Evolutionary conservation across 1,284 basidiomycete species (phyloP), one percentile per base, ranked within the genome.

Genomic region (Cryptococcus deneoformans): DNA sequence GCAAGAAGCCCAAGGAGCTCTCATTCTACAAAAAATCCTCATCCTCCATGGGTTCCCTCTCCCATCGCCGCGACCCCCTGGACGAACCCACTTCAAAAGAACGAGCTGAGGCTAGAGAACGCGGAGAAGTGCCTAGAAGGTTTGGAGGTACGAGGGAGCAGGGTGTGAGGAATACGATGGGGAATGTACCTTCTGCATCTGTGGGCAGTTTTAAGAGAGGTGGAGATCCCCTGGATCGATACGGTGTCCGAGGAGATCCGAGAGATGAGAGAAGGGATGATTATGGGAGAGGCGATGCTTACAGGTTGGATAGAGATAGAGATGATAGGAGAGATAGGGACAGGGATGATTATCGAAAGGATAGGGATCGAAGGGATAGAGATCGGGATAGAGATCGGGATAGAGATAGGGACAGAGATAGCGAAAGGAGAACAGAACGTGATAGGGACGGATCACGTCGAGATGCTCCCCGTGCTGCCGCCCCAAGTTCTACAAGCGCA

Each of bases 21-120:
- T 74, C 72, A n/a, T 76, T 79, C 58, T 79, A 79, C 72, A 79
- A 79, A 58, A 75, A 74, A 53, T 64, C 67, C 5, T 50, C 62
- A 2, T 45, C 60, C 5, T 60, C 62, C 36, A 16, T 64, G 14
- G 68, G 71, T 3, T 72, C 70, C 2, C 64, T 70, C 42, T 67
- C 71, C 6, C 54, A 46, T 2, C 57, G 65, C 1, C 52, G 66
- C 43, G 72, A 75, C 62, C 73, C 70, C 8, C 58, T 74, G 6
- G 72, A 68, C n/a, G 66, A 71, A 53, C 59, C 68, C 8, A 50
- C 58, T 16, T 69, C 68, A 3, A 70, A 67, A 57, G 73, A 73
- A 45, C 64, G 70, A 16, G 67, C 69, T 38, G 65, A 71, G 60
- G 58, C 69, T 7, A 59, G 72, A 29, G 70, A 71, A 44, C 58